Evolutionary conservation across 2,329 filamentous ascomycete species (phyloP).

Genomic region (Talaromyces piceae): DNA sequence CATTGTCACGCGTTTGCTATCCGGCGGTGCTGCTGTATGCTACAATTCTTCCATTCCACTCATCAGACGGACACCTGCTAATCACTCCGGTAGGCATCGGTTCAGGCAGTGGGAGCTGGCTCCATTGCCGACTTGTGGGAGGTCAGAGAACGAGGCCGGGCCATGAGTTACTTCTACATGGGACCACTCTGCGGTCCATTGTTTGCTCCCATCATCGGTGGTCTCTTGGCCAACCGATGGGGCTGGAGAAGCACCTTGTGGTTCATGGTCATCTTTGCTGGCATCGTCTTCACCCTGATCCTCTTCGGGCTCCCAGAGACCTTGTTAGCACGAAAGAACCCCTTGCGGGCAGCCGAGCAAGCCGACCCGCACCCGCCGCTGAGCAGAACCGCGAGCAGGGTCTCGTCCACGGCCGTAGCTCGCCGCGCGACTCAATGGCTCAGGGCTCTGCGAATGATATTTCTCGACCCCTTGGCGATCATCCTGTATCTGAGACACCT

Average conservation of each 20-base stretch:
- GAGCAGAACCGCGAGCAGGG: conserved; percentile 38
- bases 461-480: conserved; percentile 66
- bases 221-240: conserved; percentile 59
- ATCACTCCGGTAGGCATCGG: conserved; percentile 47
- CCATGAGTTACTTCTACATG: conserved; percentile 80
- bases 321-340: conserved; percentile 22
- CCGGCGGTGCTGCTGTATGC: conserved; percentile 58
- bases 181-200: conserved; percentile 70
- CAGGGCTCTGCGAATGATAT: conserved; percentile 49
- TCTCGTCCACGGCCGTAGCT: conserved; percentile 55
- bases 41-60: background rate
- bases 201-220: conserved; percentile 69
- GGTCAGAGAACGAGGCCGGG: conserved; percentile 59
- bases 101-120: conserved; percentile 75
- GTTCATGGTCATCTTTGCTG: conserved; percentile 67
- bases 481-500: conserved; percentile 67
- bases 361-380: conserved; percentile 14
- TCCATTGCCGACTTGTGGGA: conserved; percentile 80
- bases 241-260: conserved; percentile 73
- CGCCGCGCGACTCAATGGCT: conserved; percentile 49
- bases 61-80: background rate
- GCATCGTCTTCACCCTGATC: conserved; percentile 32
- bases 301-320: conserved; percentile 41
- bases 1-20: conserved; percentile 65
- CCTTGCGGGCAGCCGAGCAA: conserved; percentile 21